Base-by-base conservation (phyloP, 257 asterid genomes). In the Perilla frutescens region DNA sequence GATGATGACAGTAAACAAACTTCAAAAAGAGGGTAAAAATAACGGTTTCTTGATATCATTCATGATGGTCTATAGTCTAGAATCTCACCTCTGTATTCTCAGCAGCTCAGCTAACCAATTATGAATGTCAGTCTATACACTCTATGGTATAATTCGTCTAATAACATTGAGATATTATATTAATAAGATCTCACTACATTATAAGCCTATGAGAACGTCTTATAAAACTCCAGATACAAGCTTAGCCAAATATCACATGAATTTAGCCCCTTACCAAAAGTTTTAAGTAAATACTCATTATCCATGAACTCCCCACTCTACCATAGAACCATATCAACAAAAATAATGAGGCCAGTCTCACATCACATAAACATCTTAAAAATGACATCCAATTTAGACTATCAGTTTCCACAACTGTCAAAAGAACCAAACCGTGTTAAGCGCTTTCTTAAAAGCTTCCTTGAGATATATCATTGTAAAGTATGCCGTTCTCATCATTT, bases 291-390 rank as follows among this genome's bases (percentile, higher is more conserved):
- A 37, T 29, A 45, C 58, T 71, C 41, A 4, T 26, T 37, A 12
- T 36, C 26, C 58, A 50, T 9, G 63, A 39, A 68, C 36, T 15
- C 39, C 12, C 36, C 56, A 31, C 71, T 41, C 39, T 31, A 11
- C 29, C 48, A 29, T 41, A 55, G n/a, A 40, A 66, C 34, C 14
- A 51, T 20, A 45, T 12, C 36, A 53, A 20, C 73, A 59, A 29
- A 47, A 53, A 57, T 40, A 7, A 39, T 66, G 11, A 59, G 6
- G 12, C 12, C 60, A 51, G 14, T 62, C 51, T 50, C 0, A 59
- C 14, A 39, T 31, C 45, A 59, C 57, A 73, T 13, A 26, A 44
- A 43, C 59, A 73, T 15, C 55, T 73, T 15, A 41, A 72, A 45
- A 56, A 49, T 34, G 47, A 3, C 26, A 64, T 43, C 43, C 32